These are phyloP conservation scores for Leonotis leonurus DNA, from an alignment of 257 asterid genomes.

Conservation along the genomic window DNA sequence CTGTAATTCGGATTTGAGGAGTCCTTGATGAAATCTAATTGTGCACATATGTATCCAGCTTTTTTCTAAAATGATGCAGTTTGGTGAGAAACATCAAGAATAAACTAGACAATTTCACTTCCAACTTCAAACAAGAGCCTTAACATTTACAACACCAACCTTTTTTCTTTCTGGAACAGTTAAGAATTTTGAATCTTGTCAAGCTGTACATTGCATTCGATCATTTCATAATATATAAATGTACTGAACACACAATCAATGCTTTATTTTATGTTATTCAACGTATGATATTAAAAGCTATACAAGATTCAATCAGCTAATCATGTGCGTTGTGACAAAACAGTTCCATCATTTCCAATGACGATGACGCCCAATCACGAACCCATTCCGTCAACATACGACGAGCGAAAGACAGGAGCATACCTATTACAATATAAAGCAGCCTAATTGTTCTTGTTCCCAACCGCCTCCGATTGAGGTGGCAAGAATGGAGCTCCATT, in stretches of 20 bases:
- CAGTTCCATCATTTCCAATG: not conserved
- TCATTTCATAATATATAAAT: not conserved
- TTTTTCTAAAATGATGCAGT: too few species aligned
- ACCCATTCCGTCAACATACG: not conserved
- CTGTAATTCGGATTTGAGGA: not conserved
- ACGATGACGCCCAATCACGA: not conserved
- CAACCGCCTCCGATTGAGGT: conserved; percentile 27
- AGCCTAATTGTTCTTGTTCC: conserved; percentile 20
- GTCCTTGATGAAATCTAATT: not conserved
- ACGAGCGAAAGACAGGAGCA: not conserved
- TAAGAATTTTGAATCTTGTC: conserved; percentile 1
- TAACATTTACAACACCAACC: not conserved
- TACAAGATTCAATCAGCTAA: not conserved
- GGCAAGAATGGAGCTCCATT: too few species aligned
- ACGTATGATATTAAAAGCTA: not conserved
- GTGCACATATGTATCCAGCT: too few species aligned
- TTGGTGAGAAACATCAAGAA: not conserved
- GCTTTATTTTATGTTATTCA: not conserved
- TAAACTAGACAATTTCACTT: not conserved
- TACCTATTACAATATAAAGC: conserved; percentile 23
- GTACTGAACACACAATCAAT: not conserved
- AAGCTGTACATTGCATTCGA: not conserved
- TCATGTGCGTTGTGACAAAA: not conserved
- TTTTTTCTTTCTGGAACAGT: not conserved
- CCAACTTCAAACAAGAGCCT: not conserved